These are phyloP conservation scores for Corymbia maculata DNA, from an alignment of 345 rosid genomes.

Conservation along the genomic window DNA sequence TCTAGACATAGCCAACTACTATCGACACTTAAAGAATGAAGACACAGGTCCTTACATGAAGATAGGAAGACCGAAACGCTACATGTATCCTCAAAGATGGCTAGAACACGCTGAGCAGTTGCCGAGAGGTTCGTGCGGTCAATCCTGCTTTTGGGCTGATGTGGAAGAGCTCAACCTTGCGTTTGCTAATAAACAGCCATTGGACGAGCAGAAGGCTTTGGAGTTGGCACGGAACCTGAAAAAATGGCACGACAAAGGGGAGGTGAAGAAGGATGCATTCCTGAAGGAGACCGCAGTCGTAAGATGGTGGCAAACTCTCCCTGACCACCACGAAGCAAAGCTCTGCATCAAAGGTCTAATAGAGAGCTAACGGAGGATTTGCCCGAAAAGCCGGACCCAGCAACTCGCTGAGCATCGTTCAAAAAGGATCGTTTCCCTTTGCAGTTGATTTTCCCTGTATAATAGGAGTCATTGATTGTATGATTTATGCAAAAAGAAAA, in stretches of 20 bases:
- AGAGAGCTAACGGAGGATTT: neutral
- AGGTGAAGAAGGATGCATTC: neutral
- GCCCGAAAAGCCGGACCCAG: neutral
- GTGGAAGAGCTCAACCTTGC: conserved; percentile 52
- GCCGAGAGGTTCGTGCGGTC: conserved; percentile 9
- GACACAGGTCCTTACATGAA: conserved; percentile 67
- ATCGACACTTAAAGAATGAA: conserved; percentile 65
- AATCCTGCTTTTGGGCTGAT: conserved; percentile 72
- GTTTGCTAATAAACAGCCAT: neutral
- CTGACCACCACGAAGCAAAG: neutral
- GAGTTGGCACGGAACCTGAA: neutral
- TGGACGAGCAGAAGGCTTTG: neutral
- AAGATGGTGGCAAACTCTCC: conserved; percentile 2
- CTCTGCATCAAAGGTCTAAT: neutral
- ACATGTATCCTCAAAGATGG: conserved; percentile 54
- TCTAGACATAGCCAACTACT: conserved; percentile 70
- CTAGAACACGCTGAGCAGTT: conserved; percentile 25
- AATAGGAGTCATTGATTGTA: neutral
- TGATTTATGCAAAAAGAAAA: neutral
- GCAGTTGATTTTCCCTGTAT: neutral
- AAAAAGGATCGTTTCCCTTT: neutral
- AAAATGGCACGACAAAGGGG: neutral
- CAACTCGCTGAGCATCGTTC: neutral
- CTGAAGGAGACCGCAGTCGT: neutral
- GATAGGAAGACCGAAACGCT: conserved; percentile 63